phyloP scores from a whole-genome alignment of 768 basidiomycete species.

The Tulasnella sp. region DNA sequence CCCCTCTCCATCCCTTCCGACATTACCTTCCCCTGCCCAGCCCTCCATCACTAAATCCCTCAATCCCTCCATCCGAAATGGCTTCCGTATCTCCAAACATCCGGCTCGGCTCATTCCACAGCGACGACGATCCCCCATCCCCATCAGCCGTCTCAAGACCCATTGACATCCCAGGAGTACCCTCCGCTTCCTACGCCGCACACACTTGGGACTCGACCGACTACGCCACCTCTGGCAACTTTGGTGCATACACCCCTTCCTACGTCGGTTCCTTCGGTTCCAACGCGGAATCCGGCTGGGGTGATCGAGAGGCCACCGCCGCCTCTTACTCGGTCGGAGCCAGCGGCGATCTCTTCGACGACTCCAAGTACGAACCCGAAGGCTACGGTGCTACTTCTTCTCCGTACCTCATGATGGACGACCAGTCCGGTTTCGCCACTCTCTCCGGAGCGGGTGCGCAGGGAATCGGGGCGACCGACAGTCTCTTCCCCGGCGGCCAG shows the following conservation, averaged over 20 bases:
- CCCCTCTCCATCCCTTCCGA: not conserved
- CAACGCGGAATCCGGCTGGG: not conserved
- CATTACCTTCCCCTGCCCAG: not conserved
- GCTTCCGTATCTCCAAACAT: not conserved
- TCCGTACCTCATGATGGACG: constrained; percentile 1
- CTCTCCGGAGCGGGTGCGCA: not conserved
- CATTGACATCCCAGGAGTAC: not conserved
- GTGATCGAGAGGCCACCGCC: constrained; percentile 5
- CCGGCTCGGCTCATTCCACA: not conserved
- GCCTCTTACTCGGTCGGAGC: not conserved
- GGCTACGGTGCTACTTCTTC: not conserved
- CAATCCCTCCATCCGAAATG: not conserved
- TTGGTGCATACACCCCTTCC: constrained; percentile 4
- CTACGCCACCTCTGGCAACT: not conserved
- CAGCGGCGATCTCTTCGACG: constrained; percentile 5
- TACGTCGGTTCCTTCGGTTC: constrained; percentile 11
- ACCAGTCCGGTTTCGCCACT: not conserved
- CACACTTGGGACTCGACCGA: constrained; percentile 1
- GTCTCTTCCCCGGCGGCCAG: not conserved
- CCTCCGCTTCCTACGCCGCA: not conserved
- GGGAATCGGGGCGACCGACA: not conserved
- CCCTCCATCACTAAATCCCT: not conserved
- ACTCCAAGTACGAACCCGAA: constrained; percentile 10
- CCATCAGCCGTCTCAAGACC: not conserved
- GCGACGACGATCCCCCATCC: not conserved